Evolutionary conservation across 192 early-diverging fungal genomes (phyloP).

Genomic region (Coemansia sp.): DNA sequence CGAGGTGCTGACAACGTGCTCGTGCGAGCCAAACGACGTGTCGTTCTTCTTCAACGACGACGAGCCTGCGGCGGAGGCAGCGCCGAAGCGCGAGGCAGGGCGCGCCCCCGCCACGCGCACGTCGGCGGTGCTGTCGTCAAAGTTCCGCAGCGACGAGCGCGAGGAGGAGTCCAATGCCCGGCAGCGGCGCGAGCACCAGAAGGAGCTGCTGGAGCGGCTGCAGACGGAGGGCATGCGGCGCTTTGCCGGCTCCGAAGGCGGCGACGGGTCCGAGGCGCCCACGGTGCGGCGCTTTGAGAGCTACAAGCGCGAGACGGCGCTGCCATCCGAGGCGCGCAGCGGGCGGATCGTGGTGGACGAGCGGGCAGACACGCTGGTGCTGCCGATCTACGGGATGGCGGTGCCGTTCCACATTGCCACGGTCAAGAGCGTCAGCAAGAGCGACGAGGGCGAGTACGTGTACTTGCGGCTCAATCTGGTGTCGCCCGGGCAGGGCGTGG

Average conservation of each 20-base stretch:
- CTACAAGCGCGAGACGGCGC: conserved; percentile 84
- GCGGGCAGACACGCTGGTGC: conserved; percentile 79
- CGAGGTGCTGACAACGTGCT: conserved; percentile 33
- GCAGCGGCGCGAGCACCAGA: conserved; percentile 83
- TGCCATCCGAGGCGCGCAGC: conserved; percentile 78
- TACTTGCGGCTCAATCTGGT: conserved; percentile 93
- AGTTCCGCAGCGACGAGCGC: conserved; percentile 76
- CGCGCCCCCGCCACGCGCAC: conserved; percentile 50
- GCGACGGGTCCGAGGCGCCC: conserved; percentile 64
- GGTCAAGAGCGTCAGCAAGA: conserved; percentile 90
- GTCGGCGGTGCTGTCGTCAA: conserved; percentile 69
- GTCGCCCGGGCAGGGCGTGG: conserved; percentile 87
- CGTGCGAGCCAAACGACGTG: conserved; percentile 40
- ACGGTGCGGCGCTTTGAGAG: conserved; percentile 90
- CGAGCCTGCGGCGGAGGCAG: conserved; percentile 12
- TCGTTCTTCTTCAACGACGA: conserved; percentile 57
- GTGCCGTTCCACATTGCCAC: conserved; percentile 99
- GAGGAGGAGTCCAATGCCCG: conserved; percentile 77
- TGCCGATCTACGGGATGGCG: conserved; percentile 93
- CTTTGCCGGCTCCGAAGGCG: conserved; percentile 66
- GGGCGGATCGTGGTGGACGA: conserved; percentile 88
- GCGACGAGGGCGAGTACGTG: conserved; percentile 87
- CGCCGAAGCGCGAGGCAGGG: conserved; percentile 14
- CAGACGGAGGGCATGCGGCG: conserved; percentile 76
- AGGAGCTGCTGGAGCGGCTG: conserved; percentile 71